Base-by-base conservation (phyloP, 1,139 yeast genomes). In the Magnusiomyces sp. region DNA sequence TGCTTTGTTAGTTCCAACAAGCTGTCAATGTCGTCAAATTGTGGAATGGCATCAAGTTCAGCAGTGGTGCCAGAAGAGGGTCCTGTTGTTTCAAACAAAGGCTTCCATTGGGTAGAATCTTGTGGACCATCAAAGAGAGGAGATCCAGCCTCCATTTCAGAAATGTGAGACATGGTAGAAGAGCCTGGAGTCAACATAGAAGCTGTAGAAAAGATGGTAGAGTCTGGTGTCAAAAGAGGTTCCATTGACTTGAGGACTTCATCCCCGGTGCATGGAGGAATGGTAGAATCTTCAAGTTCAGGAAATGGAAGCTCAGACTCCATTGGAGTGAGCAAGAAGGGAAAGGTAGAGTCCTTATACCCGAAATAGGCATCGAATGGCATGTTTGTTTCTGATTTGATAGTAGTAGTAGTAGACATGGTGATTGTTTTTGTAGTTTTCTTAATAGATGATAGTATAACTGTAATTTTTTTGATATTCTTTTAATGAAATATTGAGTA, bases 101-200 rank as follows among this genome's bases (percentile, higher is more conserved):
- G 46, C 29, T 45, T 41, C 53, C 53, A 51, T 13, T 46, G n/a
- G 42, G 29, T 48, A 20, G 50, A 36, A 37, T 51, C 53, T 27
- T 57, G 62, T 14, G 60, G 43, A 34, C 65, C 70, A 38, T 56
- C 53, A 53, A 66, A 63, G 39, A 67, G 55, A 14, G 71, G 71
- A 38, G 70, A 62, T 49, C 62, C 62, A 9, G 47, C 48, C 20
- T 60, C 58, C 47, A 60, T 45, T n/a, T n/a, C n/a, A n/a, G n/a
- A n/a, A n/a, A n/a, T n/a, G n/a, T n/a, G 51, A 33, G 55, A 43
- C 19, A 53, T 40, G 32, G 55, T 50, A 27, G 53, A 50, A 23
- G 60, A 44, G 16, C 34, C 11, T 19, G 40, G 46, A 27, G 62
- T 55, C 48, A 61, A 46, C 43, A 65, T 55, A 43, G 63, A 67